Base-by-base conservation (phyloP, 345 rosid species). In the Capsella bursapastoris region DNA sequence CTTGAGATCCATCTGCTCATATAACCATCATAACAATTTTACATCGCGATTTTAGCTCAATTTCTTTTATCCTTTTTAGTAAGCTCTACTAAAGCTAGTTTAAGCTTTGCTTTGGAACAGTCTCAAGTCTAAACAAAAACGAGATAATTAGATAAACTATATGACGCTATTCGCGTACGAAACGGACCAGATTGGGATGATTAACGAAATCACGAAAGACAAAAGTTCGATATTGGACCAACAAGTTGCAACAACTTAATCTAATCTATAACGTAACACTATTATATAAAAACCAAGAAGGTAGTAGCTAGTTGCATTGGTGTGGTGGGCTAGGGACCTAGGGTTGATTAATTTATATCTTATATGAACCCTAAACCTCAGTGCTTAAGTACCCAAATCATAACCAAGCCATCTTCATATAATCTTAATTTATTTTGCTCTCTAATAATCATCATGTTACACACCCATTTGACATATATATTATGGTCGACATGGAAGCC, bases 201-300 rank as follows among this genome's bases (percentile, higher is more conserved):
- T 74, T 37, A 37, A 34, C 11, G 10, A 63, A 35, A 45, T 41
- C 50, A 57, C 48, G 44, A 57, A 57, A 58, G 18, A 37, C 18
- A 45, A 48, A 31, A 65, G 29, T 27, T 47, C 13, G 34, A 57
- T 66, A 37, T 37, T 66, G 25, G 32, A 66, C 51, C 35, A 66
- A 66, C 78, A 74, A 69, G 64, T 69, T 74, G 78, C 35, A 57
- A 57, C 18, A 14, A 67, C 31, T 66, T 74, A 22, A 28, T 58
- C 48, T 49, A 45, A 28, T 66, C 43, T 48, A 37, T 16, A 31
- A 18, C 10, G 32, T n/a, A 37, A 58, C 72, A 48, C 49, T 2
- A 32, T 48, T n/a, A 15, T 6, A 57, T 49, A 57, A 44, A 74
- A 74, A 7, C 48, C 64, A 74, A 65, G 5, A 66, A 31, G 50